Evolutionary conservation across 148 eudicot species (phyloP).

Genomic region (Heliamphora exappendiculata): DNA sequence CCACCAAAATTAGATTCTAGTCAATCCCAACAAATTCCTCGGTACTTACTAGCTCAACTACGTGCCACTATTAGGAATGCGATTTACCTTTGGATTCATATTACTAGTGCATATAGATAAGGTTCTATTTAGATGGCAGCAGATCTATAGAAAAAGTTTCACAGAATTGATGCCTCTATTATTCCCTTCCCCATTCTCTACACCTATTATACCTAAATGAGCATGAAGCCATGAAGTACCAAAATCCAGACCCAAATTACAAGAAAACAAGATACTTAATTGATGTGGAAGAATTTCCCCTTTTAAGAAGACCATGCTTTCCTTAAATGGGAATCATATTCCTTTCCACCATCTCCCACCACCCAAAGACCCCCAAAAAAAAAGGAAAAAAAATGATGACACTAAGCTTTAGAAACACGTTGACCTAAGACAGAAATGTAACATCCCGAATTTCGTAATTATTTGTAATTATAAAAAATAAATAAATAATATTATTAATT

Average conservation of each 20-base stretch:
- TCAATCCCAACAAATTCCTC: too few species aligned
- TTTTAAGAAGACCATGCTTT: neutral
- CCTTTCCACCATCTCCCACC: neutral
- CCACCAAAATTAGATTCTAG: too few species aligned
- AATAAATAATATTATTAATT: too few species aligned
- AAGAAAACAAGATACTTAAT: neutral
- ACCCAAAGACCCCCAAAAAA: neutral
- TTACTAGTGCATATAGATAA: neutral
- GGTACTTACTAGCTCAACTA: neutral
- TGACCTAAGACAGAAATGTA: neutral
- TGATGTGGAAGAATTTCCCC: neutral
- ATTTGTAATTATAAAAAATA: too few species aligned
- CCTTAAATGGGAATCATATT: neutral
- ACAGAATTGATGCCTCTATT: neutral
- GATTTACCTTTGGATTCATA: neutral
- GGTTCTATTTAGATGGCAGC: neutral
- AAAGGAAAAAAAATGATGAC: neutral
- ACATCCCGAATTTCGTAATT: too few species aligned
- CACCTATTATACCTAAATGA: neutral
- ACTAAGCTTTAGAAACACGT: neutral
- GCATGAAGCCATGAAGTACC: neutral
- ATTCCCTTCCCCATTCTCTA: neutral
- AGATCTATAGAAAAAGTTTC: neutral
- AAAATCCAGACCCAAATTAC: neutral
- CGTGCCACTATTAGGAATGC: neutral